phyloP scores from a whole-genome alignment of 2,329 filamentous ascomycete genomes.

The Scolecobasidium constrictum region DNA sequence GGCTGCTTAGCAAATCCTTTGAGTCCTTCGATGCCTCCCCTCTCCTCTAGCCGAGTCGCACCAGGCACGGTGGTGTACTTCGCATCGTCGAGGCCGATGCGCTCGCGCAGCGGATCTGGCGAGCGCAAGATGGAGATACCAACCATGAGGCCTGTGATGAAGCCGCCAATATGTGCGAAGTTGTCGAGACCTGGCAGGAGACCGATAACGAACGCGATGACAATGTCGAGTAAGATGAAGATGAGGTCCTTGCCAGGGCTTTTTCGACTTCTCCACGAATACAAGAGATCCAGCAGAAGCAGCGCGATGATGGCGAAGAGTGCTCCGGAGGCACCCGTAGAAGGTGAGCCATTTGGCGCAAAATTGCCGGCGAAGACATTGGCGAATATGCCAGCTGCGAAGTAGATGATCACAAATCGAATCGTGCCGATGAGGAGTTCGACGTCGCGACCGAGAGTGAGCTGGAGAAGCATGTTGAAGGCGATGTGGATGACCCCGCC shows the following conservation, averaged over 20 bases:
- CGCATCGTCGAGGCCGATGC: slow-evolving; percentile 57
- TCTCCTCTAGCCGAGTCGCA: not conserved
- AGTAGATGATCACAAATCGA: slow-evolving; percentile 81
- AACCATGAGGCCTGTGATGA: slow-evolving; percentile 79
- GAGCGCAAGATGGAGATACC: slow-evolving; percentile 84
- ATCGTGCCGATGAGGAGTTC: slow-evolving; percentile 80
- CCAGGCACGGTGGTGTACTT: slow-evolving; percentile 56
- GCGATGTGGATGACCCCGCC: slow-evolving; percentile 88
- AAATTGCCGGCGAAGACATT: slow-evolving; percentile 94
- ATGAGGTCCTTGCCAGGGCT: slow-evolving; percentile 74
- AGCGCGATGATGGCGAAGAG: slow-evolving; percentile 89
- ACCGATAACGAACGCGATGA: slow-evolving; percentile 85
- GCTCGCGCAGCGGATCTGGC: slow-evolving; percentile 65
- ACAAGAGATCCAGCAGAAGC: slow-evolving; percentile 77
- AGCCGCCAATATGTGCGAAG: slow-evolving; percentile 93
- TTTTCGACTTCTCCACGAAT: slow-evolving; percentile 75
- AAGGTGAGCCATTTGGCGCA: slow-evolving; percentile 68
- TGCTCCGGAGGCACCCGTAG: slow-evolving; percentile 75
- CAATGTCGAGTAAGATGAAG: slow-evolving; percentile 75
- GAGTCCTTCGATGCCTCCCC: slow-evolving; percentile 16
- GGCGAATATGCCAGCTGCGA: slow-evolving; percentile 86
- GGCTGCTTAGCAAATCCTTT: slow-evolving; percentile 37
- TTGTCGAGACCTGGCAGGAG: slow-evolving; percentile 90
- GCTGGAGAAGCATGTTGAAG: slow-evolving; percentile 87
- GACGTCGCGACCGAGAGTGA: slow-evolving; percentile 86